These are phyloP conservation scores for Fonsecaea pedrosoi DNA, from an alignment of 2,329 filamentous ascomycete species.

Conservation along the genomic window DNA sequence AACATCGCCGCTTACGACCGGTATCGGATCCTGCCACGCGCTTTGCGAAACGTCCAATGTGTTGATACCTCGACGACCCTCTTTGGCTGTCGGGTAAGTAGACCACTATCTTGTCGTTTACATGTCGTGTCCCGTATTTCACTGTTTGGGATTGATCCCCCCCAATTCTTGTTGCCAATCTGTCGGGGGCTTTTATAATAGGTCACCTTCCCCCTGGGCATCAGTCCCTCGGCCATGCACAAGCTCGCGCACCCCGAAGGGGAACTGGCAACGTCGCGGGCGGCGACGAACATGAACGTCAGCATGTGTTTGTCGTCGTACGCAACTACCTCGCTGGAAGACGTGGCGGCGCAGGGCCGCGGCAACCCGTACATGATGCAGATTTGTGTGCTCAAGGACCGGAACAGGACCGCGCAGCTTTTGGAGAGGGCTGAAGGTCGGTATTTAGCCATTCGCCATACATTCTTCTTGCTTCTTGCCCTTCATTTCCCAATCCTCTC, in stretches of 20 bases:
- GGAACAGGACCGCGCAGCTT: conserved; percentile 36
- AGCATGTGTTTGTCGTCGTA: conserved; percentile 58
- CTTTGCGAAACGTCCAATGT: conserved; percentile 47
- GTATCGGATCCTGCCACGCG: conserved; percentile 53
- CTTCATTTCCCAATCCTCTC: not conserved
- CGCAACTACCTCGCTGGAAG: conserved; percentile 54
- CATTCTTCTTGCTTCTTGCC: too few relatives aligned
- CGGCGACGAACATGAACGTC: conserved; percentile 52
- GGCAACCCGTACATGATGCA: conserved; percentile 61
- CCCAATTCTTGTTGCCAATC: conserved; percentile 34
- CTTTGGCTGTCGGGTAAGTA: conserved; percentile 47
- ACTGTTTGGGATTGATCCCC: too few relatives aligned
- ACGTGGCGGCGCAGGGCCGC: conserved; percentile 51
- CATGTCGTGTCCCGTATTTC: not conserved
- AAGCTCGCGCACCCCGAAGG: conserved; percentile 60
- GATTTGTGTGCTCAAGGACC: conserved; percentile 60
- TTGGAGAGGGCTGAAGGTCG: conserved; percentile 46
- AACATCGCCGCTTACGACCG: conserved; percentile 60
- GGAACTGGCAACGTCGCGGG: conserved; percentile 57
- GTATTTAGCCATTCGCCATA: not conserved
- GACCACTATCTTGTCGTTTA: too few relatives aligned
- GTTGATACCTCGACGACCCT: conserved; percentile 52
- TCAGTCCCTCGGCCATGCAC: conserved; percentile 62
- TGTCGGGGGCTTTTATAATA: conserved; percentile 7
- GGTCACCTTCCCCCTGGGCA: conserved; percentile 59